phyloP scores from a whole-genome alignment of 371 early-diverging fungal species.

The Mortierella sp. region DNA sequence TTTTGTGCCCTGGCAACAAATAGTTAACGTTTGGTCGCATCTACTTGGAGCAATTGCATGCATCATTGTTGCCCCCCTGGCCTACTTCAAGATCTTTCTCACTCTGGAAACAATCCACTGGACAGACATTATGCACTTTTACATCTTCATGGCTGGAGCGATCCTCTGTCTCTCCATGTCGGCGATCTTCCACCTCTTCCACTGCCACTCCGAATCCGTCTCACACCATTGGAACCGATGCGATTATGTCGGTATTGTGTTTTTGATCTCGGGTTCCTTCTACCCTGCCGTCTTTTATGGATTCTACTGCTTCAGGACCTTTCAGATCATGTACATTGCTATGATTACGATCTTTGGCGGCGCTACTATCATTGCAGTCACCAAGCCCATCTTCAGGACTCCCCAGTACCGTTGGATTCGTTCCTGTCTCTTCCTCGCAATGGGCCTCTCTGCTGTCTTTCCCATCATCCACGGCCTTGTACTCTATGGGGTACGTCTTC shows the following conservation, averaged over 20 bases:
- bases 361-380: constrained; percentile 70
- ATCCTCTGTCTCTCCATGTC: constrained; percentile 86
- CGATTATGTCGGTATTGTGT: constrained; percentile 95
- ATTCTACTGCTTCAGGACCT: constrained; percentile 77
- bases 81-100: constrained; percentile 62
- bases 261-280: constrained; percentile 86
- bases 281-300: constrained; percentile 83
- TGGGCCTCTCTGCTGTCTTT: constrained; percentile 85
- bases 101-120: constrained; percentile 66
- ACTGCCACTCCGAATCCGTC: constrained; percentile 87
- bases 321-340: constrained; percentile 75
- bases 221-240: constrained; percentile 80
- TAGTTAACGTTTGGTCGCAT: constrained; percentile 92
- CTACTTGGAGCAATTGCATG: constrained; percentile 81
- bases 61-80: constrained; percentile 65
- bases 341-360: constrained; percentile 76
- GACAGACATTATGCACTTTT: constrained; percentile 76
- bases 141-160: constrained; percentile 79
- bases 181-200: constrained; percentile 86
- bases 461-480: constrained; percentile 81
- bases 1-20: background rate
- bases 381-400: constrained; percentile 75
- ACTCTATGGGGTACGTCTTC: constrained; percentile 77
- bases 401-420: constrained; percentile 87
- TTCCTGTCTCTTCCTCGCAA: constrained; percentile 81